Conservation (phyloP, 257 asterid genomes). For the Schizonepeta tenuifolia region DNA sequence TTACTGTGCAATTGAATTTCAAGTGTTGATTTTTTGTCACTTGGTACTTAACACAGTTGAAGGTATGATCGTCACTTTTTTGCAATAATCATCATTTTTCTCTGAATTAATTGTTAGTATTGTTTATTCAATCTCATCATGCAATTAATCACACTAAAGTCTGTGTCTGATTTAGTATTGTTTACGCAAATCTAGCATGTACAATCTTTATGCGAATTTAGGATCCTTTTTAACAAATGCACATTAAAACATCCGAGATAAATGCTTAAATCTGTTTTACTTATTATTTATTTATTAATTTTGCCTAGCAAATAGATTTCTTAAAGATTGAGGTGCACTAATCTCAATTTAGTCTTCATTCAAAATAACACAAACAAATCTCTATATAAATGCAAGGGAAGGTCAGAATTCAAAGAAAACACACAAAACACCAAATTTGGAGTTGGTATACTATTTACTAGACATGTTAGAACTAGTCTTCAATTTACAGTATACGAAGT, state of each 20-base stretch:
- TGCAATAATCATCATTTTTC: no score
- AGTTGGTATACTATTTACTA: slow-evolving; percentile 11
- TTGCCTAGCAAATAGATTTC: neutral
- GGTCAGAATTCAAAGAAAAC: neutral
- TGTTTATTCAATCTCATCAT: no score
- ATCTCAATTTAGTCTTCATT: neutral
- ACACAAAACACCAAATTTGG: neutral
- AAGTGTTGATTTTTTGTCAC: no score
- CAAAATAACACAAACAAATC: neutral
- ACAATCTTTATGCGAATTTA: no score
- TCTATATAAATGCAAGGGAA: neutral
- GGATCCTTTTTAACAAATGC: neutral
- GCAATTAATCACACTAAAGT: no score
- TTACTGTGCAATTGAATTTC: no score
- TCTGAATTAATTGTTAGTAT: no score
- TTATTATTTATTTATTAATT: no score
- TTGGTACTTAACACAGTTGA: no score
- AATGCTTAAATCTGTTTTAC: neutral
- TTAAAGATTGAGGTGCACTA: neutral
- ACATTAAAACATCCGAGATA: neutral
- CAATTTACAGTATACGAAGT: slow-evolving; percentile 14
- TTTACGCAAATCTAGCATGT: neutral
- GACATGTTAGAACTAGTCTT: neutral
- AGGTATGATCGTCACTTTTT: no score
- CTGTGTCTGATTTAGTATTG: neutral